phyloP scores from a whole-genome alignment of 441 rosid species.

The Raphanus hybrid region DNA sequence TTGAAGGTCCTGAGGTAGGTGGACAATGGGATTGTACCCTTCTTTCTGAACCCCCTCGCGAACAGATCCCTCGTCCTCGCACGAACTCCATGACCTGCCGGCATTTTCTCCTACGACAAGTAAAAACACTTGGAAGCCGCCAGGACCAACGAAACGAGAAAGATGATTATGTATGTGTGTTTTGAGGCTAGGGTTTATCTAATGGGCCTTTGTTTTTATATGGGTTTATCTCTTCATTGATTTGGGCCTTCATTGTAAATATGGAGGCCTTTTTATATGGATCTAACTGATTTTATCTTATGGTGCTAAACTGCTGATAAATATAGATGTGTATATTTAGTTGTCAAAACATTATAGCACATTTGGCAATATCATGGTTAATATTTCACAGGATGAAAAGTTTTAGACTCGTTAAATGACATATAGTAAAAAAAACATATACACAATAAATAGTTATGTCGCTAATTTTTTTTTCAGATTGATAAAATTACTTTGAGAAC shows the following conservation, averaged over 20 bases:
- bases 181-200: constrained; percentile 18
- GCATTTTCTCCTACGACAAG: constrained; percentile 41
- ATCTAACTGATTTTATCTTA: not conserved
- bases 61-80: constrained; percentile 82
- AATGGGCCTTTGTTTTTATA: not conserved
- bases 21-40: constrained; percentile 78
- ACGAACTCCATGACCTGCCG: constrained; percentile 88
- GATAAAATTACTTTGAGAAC: too few species aligned
- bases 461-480: too few species aligned
- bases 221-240: not conserved
- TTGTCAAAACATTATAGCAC: not conserved
- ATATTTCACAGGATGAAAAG: not conserved
- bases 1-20: constrained; percentile 78
- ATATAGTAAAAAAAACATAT: too few species aligned
- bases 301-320: not conserved
- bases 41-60: constrained; percentile 81
- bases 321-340: not conserved
- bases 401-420: not conserved
- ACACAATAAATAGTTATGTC: not conserved
- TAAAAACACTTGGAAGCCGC: constrained; percentile 17
- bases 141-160: not conserved
- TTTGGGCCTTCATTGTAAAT: not conserved
- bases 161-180: constrained; percentile 17
- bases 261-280: not conserved
- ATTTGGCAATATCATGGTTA: not conserved